Conservation (phyloP, 805 yeast genomes). For the Candida quercuum region DNA sequence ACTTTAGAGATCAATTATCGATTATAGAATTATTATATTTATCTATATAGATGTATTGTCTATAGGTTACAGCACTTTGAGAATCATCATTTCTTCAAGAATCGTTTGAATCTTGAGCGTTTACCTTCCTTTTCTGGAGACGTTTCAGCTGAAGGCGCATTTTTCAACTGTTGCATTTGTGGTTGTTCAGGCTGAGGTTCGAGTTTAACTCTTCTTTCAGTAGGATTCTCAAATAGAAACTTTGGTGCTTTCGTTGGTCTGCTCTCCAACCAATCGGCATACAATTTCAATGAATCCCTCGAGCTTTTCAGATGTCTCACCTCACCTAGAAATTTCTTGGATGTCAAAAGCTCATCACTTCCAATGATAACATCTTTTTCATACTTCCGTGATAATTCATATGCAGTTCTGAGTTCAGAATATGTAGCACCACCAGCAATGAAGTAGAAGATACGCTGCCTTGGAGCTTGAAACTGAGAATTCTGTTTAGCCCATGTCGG, state of each 20-base stretch:
- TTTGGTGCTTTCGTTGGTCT: slow-evolving; percentile 38
- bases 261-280: slow-evolving; percentile 27
- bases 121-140: slow-evolving; percentile 34
- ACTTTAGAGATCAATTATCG: too few relatives aligned
- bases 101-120: slow-evolving; percentile 40
- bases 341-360: slow-evolving; percentile 65
- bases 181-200: slow-evolving; percentile 7
- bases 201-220: slow-evolving; percentile 8
- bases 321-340: slow-evolving; percentile 35
- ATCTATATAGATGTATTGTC: slow-evolving; percentile 4
- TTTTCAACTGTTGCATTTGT: not conserved
- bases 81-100: slow-evolving; percentile 36
- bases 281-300: slow-evolving; percentile 38
- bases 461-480: slow-evolving; percentile 29
- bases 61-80: slow-evolving; percentile 3
- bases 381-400: slow-evolving; percentile 56
- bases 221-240: slow-evolving; percentile 35
- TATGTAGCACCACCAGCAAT: slow-evolving; percentile 88
- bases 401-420: slow-evolving; percentile 71
- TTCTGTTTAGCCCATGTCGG: slow-evolving; percentile 68
- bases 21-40: too few relatives aligned
- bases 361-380: slow-evolving; percentile 80
- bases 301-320: slow-evolving; percentile 30
- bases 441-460: slow-evolving; percentile 73
- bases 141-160: slow-evolving; percentile 4